Evolutionary conservation across 805 yeast species (phyloP).

Genomic region (Hanseniaspora vineae): DNA sequence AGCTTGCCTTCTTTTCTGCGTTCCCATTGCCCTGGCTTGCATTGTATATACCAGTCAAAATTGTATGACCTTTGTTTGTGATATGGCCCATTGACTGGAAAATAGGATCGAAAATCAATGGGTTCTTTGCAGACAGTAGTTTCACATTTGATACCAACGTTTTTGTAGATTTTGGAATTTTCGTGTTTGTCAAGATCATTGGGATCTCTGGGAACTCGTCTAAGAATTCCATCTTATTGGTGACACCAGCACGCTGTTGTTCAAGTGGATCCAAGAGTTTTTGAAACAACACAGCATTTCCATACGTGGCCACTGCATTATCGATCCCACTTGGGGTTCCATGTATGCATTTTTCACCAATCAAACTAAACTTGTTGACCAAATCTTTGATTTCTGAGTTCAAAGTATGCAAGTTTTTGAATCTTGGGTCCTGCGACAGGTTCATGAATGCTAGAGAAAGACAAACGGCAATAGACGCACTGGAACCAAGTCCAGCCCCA

Average conservation of each 20-base stretch:
- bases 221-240: conserved; percentile 11
- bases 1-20: conserved; percentile 25
- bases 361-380: conserved; percentile 75
- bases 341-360: conserved; percentile 92
- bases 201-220: conserved; percentile 48
- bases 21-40: conserved; percentile 31
- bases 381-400: conserved; percentile 25
- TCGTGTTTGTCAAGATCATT: conserved; percentile 71
- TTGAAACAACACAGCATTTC: conserved; percentile 90
- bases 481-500: conserved; percentile 94
- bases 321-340: conserved; percentile 97
- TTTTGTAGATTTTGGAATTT: conserved; percentile 80
- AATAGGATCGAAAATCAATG: conserved; percentile 43
- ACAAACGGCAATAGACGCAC: conserved; percentile 83
- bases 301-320: conserved; percentile 89
- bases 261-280: conserved; percentile 26
- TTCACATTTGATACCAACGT: conserved; percentile 69
- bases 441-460: conserved; percentile 59
- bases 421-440: conserved; percentile 10
- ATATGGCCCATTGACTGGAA: conserved; percentile 66
- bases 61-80: conserved; percentile 49
- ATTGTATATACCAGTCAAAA: conserved; percentile 1
- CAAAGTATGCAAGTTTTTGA: conserved; percentile 20
- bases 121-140: conserved; percentile 35
- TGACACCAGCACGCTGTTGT: not conserved